Base-by-base conservation (phyloP, 2,329 filamentous ascomycete genomes). In the Aciculosporium take region DNA sequence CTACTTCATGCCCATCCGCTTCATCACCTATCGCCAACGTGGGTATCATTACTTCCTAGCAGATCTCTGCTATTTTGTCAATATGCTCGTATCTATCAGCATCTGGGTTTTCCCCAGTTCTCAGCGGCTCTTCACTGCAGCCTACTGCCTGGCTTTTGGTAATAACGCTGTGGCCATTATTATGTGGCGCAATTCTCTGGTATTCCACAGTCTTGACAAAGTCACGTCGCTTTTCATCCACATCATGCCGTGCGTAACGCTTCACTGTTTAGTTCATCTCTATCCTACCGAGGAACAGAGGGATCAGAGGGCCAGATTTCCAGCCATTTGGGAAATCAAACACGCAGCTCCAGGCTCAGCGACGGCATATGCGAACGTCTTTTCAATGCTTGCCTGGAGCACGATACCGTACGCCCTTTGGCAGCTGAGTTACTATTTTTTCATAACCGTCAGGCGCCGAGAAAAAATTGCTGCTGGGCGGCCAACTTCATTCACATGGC, bases 201-300 rank as follows among this genome's bases (percentile, higher is more conserved):
- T 98, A 36, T 98, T 98, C 61, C 91, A 98, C 68, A 94, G 86
- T 56, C 79, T 98, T 63, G 91, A 98, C 70, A 98, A 98, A 63
- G 87, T 96, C 46, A 93, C 88, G 10, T 91, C 85, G 57, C 72
- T 98, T n/a, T 98, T 98, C 65, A 95, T 98, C 51, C 91, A 98
- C 61, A 94, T 98, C 54, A 98, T 98, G 89, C 91, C 91, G 1
- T 94, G 88, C 49, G 89, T 84, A 5, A 85, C 88, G 1, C 72
- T 98, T 10, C 91, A 98, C 61, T 93, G 86, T 56, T 71, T 98
- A 12, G 84, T 94, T 13, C 91, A 98, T 58, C 69, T 96, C 17
- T 69, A 87, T 10, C 63, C 81, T 0, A 61, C 74, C 1, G 75
- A 77, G 18, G 59, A 73, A 31, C 82, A 93, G 54, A 66, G 71